Conservation (phyloP, 306 rosid genomes). For the Gastrolobium bilobum region DNA sequence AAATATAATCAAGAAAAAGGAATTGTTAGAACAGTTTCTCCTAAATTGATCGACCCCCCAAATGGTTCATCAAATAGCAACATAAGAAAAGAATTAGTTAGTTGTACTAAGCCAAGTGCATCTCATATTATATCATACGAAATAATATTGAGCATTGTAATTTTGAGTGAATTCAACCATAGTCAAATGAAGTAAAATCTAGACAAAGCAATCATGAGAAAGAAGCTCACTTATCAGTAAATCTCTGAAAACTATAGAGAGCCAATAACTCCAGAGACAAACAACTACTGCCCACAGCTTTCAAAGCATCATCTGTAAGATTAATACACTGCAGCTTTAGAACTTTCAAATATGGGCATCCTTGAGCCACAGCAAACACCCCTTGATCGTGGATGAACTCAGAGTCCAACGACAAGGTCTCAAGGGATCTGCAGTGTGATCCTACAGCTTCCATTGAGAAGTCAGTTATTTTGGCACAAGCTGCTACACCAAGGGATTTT, state of each 20-base stretch:
- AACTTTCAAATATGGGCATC: conserved; percentile 80
- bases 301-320: conserved; percentile 91
- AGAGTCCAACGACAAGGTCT: conserved; percentile 80
- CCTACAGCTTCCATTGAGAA: conserved; percentile 86
- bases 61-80: conserved; percentile 10
- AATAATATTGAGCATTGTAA: conserved; percentile 17
- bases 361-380: conserved; percentile 80
- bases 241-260: conserved; percentile 84
- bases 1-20: background rate
- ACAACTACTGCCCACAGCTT: conserved; percentile 78
- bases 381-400: conserved; percentile 87
- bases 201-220: conserved; percentile 26
- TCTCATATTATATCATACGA: conserved; percentile 4
- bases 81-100: conserved; percentile 9
- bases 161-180: conserved; percentile 19
- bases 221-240: conserved; percentile 80
- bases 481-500: conserved; percentile 88
- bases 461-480: conserved; percentile 88
- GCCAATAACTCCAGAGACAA: conserved; percentile 76
- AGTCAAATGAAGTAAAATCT: conserved; percentile 35
- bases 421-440: conserved; percentile 74
- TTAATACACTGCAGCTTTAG: conserved; percentile 86
- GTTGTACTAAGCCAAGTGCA: background rate
- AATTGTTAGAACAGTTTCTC: conserved; percentile 21
- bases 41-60: conserved; percentile 39